These are phyloP conservation scores for Daldinia concentrica DNA, from an alignment of 495 filamentous ascomycete species.

Conservation along the genomic window DNA sequence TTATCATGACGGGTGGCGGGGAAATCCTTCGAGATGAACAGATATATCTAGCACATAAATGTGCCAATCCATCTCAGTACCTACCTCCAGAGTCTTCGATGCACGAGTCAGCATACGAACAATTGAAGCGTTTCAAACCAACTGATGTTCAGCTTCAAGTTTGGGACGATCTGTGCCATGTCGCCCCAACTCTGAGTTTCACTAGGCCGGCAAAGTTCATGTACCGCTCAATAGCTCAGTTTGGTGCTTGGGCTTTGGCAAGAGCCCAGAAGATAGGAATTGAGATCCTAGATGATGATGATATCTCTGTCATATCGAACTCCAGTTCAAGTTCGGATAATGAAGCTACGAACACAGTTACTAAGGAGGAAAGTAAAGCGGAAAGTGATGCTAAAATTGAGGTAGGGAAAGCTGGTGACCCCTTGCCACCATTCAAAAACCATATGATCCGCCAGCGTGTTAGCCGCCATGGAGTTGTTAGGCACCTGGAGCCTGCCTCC, in stretches of 20 bases:
- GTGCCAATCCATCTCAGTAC: slow-evolving; percentile 79
- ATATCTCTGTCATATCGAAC: slow-evolving; percentile 75
- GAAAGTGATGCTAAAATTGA: slow-evolving; percentile 45
- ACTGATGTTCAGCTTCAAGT: slow-evolving; percentile 97
- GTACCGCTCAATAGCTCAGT: slow-evolving; percentile 89
- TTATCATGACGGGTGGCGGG: slow-evolving; percentile 86
- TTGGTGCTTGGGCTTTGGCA: slow-evolving; percentile 88
- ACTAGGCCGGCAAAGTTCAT: slow-evolving; percentile 95
- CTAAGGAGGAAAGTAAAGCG: slow-evolving; percentile 14
- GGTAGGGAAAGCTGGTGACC: slow-evolving; percentile 83
- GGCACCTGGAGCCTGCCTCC: slow-evolving; percentile 67
- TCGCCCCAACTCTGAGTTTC: slow-evolving; percentile 88
- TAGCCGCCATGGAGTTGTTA: slow-evolving; percentile 76
- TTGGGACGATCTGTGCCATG: slow-evolving; percentile 94
- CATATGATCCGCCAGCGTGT: slow-evolving; percentile 94
- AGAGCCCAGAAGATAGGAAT: slow-evolving; percentile 80
- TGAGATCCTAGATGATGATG: slow-evolving; percentile 81
- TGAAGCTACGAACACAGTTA: slow-evolving; percentile 46
- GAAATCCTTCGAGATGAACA: slow-evolving; percentile 93
- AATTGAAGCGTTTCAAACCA: slow-evolving; percentile 73
- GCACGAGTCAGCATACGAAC: slow-evolving; percentile 66
- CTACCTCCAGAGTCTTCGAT: slow-evolving; percentile 72
- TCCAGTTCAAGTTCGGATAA: slow-evolving; percentile 62
- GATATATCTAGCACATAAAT: slow-evolving; percentile 94
- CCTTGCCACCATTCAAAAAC: slow-evolving; percentile 76